Evolutionary conservation across 768 basidiomycete genomes (phyloP).

Genomic region (Leucocoprinus sp.): DNA sequence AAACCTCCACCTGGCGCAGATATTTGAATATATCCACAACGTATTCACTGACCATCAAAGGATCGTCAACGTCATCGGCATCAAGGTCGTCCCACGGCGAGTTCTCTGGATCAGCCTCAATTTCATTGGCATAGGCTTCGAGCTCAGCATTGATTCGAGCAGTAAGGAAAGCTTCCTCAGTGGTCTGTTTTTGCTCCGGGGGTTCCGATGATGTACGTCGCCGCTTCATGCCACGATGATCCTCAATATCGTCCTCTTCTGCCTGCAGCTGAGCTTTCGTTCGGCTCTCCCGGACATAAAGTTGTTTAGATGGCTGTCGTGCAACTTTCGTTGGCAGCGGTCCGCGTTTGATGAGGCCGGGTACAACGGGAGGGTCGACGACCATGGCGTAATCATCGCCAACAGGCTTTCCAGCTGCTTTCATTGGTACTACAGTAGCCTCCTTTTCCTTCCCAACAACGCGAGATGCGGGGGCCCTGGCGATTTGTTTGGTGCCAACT

Average conservation of each 20-base stretch:
- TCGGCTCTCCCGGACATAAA: neutral
- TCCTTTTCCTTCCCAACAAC: slow-evolving; percentile 17
- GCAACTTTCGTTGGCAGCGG: slow-evolving; percentile 26
- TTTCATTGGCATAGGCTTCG: slow-evolving; percentile 44
- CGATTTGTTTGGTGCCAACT: slow-evolving; percentile 37
- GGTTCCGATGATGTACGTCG: slow-evolving; percentile 64
- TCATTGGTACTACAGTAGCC: slow-evolving; percentile 15
- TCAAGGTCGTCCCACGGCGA: slow-evolving; percentile 87
- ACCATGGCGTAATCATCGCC: slow-evolving; percentile 47
- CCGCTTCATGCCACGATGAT: slow-evolving; percentile 60
- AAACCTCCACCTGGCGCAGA: slow-evolving; percentile 82
- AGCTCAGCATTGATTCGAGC: slow-evolving; percentile 40
- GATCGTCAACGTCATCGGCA: slow-evolving; percentile 86
- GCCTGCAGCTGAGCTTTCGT: slow-evolving; percentile 10
- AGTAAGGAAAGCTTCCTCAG: slow-evolving; percentile 35
- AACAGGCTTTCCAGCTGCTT: slow-evolving; percentile 20
- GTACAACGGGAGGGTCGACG: slow-evolving; percentile 36
- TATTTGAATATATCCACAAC: slow-evolving; percentile 92
- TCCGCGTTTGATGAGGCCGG: slow-evolving; percentile 32
- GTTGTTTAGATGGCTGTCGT: neutral
- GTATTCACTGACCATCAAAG: slow-evolving; percentile 96
- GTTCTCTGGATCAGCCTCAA: slow-evolving; percentile 60
- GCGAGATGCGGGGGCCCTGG: slow-evolving; percentile 19
- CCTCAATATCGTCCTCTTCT: slow-evolving; percentile 43
- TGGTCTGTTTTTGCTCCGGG: slow-evolving; percentile 34